Evolutionary conservation across 2,329 filamentous ascomycete genomes (phyloP).

Genomic region (Verticillium nubilum): DNA sequence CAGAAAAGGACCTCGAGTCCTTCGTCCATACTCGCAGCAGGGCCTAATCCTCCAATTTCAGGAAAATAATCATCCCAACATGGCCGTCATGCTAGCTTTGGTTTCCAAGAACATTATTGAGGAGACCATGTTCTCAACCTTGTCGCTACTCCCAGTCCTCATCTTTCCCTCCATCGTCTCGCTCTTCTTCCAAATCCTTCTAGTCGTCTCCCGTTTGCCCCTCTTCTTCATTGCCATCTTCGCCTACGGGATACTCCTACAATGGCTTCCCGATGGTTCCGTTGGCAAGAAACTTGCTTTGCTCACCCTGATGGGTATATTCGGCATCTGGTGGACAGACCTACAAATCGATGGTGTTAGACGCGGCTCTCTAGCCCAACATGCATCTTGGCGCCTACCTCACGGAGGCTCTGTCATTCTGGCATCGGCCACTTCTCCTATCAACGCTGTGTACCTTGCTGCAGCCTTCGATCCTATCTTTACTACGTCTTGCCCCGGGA

Average conservation of each 20-base stretch:
- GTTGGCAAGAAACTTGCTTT: too few relatives aligned
- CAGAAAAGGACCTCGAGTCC: too few relatives aligned
- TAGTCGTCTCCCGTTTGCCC: conserved; percentile 68
- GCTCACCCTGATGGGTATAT: conserved; percentile 66
- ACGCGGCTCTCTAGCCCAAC: conserved; percentile 76
- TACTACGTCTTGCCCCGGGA: conserved; percentile 74
- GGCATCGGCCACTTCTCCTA: conserved; percentile 83
- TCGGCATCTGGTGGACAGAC: conserved; percentile 97
- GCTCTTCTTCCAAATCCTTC: too few relatives aligned
- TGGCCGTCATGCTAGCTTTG: too few relatives aligned
- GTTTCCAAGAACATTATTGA: too few relatives aligned
- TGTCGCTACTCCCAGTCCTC: too few relatives aligned
- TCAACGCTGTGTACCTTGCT: conserved; percentile 90
- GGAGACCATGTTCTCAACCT: too few relatives aligned
- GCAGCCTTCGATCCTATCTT: conserved; percentile 96
- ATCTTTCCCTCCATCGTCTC: too few relatives aligned
- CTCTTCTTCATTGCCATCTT: conserved; percentile 63
- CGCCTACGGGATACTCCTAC: conserved; percentile 74
- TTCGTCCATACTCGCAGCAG: too few relatives aligned
- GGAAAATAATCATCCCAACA: too few relatives aligned
- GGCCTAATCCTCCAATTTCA: too few relatives aligned
- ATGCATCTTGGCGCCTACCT: conserved; percentile 71
- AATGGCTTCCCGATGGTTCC: conserved; percentile 80
- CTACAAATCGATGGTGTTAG: conserved; percentile 96
- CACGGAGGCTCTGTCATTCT: conserved; percentile 78